phyloP scores from a whole-genome alignment of 164 flowering plant genomes.

The Warburgia ugandensis region DNA sequence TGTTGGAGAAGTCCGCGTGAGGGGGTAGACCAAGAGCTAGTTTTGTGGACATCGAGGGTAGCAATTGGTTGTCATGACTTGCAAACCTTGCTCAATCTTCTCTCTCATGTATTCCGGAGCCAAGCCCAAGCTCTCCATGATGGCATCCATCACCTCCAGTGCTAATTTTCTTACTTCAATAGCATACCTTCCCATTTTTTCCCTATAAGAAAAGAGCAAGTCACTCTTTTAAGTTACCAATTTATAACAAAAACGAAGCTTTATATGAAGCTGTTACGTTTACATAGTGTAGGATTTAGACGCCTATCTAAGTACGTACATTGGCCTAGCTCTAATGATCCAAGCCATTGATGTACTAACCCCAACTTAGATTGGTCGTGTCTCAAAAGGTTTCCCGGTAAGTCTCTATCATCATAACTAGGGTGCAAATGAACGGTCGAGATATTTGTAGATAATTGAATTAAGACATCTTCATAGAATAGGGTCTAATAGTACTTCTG shows the following conservation, averaged over 20 bases:
- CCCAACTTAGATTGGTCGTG: no score
- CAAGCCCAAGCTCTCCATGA: slow-evolving; percentile 39
- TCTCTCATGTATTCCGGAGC: slow-evolving; percentile 19
- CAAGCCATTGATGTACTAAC: no score
- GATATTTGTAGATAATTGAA: no score
- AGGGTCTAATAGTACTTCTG: no score
- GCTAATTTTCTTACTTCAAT: slow-evolving; percentile 26
- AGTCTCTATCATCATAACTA: no score
- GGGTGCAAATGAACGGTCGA: no score
- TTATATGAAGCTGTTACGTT: neutral
- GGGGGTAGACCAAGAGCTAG: slow-evolving; percentile 39
- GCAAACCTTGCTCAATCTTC: slow-evolving; percentile 32
- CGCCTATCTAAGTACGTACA: no score
- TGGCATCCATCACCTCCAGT: slow-evolving; percentile 22
- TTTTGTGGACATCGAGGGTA: slow-evolving; percentile 43
- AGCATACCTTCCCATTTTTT: slow-evolving; percentile 37
- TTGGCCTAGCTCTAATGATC: neutral
- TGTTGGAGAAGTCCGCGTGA: slow-evolving; percentile 39
- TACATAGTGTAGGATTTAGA: no score
- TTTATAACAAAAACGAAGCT: no score
- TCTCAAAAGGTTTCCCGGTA: no score
- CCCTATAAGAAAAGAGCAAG: slow-evolving; percentile 19
- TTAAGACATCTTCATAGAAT: no score
- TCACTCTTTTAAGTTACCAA: neutral
- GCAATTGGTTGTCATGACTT: slow-evolving; percentile 37